Evolutionary conservation across 768 basidiomycete species (phyloP).

Genomic region (Floccularia luteovirens): DNA sequence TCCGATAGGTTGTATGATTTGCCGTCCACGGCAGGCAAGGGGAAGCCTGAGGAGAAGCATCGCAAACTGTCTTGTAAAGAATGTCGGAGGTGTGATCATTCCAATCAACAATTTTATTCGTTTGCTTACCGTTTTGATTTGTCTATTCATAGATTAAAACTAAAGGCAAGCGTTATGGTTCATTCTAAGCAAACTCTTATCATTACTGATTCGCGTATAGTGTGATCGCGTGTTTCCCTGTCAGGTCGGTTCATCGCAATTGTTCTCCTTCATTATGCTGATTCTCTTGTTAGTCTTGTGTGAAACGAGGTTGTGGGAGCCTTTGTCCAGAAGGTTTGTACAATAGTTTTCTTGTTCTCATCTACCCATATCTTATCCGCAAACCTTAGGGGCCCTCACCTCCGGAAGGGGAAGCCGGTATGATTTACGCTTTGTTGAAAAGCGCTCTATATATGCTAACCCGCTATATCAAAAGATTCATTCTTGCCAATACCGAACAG

Average conservation of each 20-base stretch:
- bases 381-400: slow-evolving; percentile 45
- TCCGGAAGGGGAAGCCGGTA: slow-evolving; percentile 60
- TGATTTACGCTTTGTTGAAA: slow-evolving; percentile 9
- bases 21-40: slow-evolving; percentile 7
- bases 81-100: slow-evolving; percentile 34
- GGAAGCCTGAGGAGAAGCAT: slow-evolving; percentile 33
- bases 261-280: slow-evolving; percentile 7
- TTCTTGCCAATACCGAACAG: slow-evolving; percentile 61
- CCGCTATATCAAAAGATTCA: slow-evolving; percentile 34
- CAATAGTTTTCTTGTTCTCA: slow-evolving; percentile 1
- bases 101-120: background rate
- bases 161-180: slow-evolving; percentile 27
- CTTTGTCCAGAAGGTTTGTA: slow-evolving; percentile 50
- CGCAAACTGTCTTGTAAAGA: slow-evolving; percentile 43
- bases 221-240: slow-evolving; percentile 63
- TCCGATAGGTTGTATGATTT: background rate
- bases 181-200: slow-evolving; percentile 2
- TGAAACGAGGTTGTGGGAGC: slow-evolving; percentile 57
- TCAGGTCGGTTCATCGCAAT: slow-evolving; percentile 39
- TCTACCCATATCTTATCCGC: slow-evolving; percentile 3
- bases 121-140: background rate
- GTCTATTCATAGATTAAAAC: slow-evolving; percentile 29
- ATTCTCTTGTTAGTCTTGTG: slow-evolving; percentile 38
- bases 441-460: slow-evolving; percentile 6
- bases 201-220: slow-evolving; percentile 17